Evolutionary conservation across 2,329 filamentous ascomycete species (phyloP), one percentile per base, ranked within the genome.

Genomic region (Talaromyces funiculosus): DNA sequence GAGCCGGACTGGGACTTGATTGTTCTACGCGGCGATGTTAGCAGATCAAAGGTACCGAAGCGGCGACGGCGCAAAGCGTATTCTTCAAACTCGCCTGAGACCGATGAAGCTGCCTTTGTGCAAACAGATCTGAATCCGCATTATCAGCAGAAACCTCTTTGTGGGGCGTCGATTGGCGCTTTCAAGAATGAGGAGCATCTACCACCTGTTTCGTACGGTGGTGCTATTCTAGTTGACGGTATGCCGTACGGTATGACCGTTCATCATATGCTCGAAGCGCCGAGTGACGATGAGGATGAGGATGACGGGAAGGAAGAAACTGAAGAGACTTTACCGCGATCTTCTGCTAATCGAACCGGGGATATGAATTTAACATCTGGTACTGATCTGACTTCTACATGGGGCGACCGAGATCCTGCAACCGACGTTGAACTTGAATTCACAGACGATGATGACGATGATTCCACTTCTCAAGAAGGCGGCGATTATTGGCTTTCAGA

Each of bases 241-340:
- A 86, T 89, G 72, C 85, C 90, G 0, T 94, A 92, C 68, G 93
- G 93, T 12, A 94, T 97, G 90, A 97, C 91, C 22, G 93, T 97
- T 0, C 93, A 97, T 69, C 93, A 97, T 73, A 93, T 97, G 86
- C 84, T 97, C 2, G 93, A 97, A 67, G 76, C 78, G 12, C 78
- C 83, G 10, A 83, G 82, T 61, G 80, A 83, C 47, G 81, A 83
- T 45, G 81, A 84, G 14, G 77, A 76, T 9, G 61, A 62, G 1
- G 72, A 74, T 16, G 71, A 73, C 1, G 72, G 75, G 16, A 67
- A 73, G 14, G 33, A 40, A 24, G 69, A 74, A n/a, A 67, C 71
- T 45, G 65, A 66, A 16, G 69, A 71, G 31, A 70, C 60, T 3
- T 72, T 77, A 14, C 68, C 71, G 22, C 73, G 82, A 6, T 82